These are phyloP conservation scores for Usnea hakonensis DNA, from an alignment of 495 filamentous ascomycete genomes.

Conservation along the genomic window DNA sequence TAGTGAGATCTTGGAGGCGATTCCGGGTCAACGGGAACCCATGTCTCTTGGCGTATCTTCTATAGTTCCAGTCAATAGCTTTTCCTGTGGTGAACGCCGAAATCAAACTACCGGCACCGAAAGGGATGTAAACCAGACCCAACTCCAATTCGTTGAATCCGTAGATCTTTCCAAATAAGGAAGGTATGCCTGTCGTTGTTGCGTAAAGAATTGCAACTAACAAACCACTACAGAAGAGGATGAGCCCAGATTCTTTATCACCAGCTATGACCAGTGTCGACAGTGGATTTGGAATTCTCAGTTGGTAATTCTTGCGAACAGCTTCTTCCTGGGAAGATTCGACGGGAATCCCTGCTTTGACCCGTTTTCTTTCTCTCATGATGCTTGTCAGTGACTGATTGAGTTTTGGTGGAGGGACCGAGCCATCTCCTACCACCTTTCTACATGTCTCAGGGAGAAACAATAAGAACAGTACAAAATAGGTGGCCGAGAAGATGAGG, in stretches of 20 bases:
- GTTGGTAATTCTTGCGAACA: conserved; percentile 39
- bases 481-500: conserved; percentile 33
- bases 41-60: conserved; percentile 15
- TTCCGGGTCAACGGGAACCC: conserved; percentile 16
- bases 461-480: conserved; percentile 28
- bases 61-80: conserved; percentile 21
- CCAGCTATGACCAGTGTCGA: conserved; percentile 56
- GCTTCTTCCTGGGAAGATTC: conserved; percentile 17
- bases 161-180: conserved; percentile 51
- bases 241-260: conserved; percentile 53
- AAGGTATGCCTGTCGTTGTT: conserved; percentile 42
- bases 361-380: conserved; percentile 27
- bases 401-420: conserved; percentile 29
- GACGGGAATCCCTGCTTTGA: conserved; percentile 24
- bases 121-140: conserved; percentile 46
- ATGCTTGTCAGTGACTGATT: conserved; percentile 32
- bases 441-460: conserved; percentile 46
- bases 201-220: conserved; percentile 52
- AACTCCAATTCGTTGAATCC: conserved; percentile 41
- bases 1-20: conserved; percentile 23
- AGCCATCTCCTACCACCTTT: conserved; percentile 67
- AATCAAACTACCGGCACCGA: conserved; percentile 35
- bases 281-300: conserved; percentile 63
- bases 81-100: conserved; percentile 21
- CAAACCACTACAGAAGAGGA: conserved; percentile 50